Percentiles rank a stretch among this genome's conserved stretches.
Evolutionary conservation across 2,329 filamentous ascomycete species (phyloP).

Genomic region (Hypoxylon sp.): DNA sequence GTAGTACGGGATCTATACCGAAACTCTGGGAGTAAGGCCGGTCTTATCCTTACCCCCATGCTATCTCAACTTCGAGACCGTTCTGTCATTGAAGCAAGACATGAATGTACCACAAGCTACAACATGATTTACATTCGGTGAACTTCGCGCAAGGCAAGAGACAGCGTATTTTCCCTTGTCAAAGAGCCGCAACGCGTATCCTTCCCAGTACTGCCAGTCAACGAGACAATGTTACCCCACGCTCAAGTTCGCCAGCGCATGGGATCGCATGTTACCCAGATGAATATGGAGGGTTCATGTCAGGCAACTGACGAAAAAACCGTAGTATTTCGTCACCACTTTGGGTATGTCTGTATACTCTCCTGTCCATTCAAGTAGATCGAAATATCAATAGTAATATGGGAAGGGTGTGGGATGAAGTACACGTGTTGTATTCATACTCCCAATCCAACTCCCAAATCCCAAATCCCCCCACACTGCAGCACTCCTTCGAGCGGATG

Average conservation of each 20-base stretch:
- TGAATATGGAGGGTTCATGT: slow-evolving; percentile 22
- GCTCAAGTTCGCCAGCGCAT: slow-evolving; percentile 18
- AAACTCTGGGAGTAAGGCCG: slow-evolving; percentile 24
- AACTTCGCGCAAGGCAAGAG: slow-evolving; percentile 12
- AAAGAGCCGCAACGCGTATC: slow-evolving; percentile 33
- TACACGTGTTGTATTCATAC: slow-evolving; percentile 29
- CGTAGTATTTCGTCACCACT: slow-evolving; percentile 28
- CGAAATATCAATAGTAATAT: not conserved
- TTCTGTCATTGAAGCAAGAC: no score
- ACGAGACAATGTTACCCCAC: slow-evolving; percentile 30
- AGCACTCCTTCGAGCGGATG: slow-evolving; percentile 11
- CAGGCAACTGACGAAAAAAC: slow-evolving; percentile 16
- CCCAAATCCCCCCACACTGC: slow-evolving; percentile 30
- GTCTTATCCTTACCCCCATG: no score
- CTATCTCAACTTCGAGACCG: slow-evolving; percentile 3
- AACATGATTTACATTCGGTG: no score
- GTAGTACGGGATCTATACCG: slow-evolving; percentile 29
- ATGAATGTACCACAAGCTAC: no score
- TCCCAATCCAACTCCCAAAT: slow-evolving; percentile 20
- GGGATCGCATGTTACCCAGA: slow-evolving; percentile 23
- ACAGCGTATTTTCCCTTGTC: slow-evolving; percentile 13
- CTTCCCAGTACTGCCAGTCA: slow-evolving; percentile 22
- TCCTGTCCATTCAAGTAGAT: slow-evolving; percentile 5
- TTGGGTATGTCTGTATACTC: slow-evolving; percentile 4
- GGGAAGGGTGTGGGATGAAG: slow-evolving; percentile 19